Conservation (phyloP, 306 rosid species). For the Biancaea sappan region DNA sequence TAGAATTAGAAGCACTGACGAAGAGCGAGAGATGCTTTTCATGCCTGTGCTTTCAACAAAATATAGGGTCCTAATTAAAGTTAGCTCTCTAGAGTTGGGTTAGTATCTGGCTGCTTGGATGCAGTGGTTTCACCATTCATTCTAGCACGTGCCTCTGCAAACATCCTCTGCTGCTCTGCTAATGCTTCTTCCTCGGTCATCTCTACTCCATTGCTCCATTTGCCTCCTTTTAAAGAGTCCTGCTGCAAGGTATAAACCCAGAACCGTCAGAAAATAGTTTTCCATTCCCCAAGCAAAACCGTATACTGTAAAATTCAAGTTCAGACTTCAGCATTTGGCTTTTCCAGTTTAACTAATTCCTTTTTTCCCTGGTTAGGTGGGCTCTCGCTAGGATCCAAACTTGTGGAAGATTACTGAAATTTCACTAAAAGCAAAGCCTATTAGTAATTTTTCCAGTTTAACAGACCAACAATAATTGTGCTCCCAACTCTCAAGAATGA, state of each 20-base stretch:
- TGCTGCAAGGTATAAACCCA: constrained; percentile 59
- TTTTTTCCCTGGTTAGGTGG: too few species aligned
- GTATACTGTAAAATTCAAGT: constrained; percentile 6
- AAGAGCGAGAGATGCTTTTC: constrained; percentile 48
- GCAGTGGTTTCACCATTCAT: constrained; percentile 77
- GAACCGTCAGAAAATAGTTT: constrained; percentile 35
- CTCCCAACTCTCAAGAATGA: neutral
- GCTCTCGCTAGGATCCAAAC: neutral
- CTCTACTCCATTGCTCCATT: constrained; percentile 85
- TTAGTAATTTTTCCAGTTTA: neutral
- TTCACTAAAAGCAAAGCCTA: too few species aligned
- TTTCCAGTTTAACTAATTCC: neutral
- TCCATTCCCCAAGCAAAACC: constrained; percentile 20
- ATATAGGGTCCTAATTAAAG: constrained; percentile 61
- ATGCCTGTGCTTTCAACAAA: constrained; percentile 57
- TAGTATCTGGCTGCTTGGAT: constrained; percentile 76
- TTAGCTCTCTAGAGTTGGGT: constrained; percentile 87
- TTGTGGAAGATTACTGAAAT: too few species aligned
- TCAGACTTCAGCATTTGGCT: neutral
- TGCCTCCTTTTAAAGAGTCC: constrained; percentile 74
- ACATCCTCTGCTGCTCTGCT: constrained; percentile 98
- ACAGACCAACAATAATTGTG: neutral
- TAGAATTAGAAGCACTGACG: constrained; percentile 52
- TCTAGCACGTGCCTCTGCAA: constrained; percentile 97
- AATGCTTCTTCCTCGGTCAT: constrained; percentile 98